Conservation (phyloP, 768 basidiomycete genomes). For the Lentinula boryana region DNA sequence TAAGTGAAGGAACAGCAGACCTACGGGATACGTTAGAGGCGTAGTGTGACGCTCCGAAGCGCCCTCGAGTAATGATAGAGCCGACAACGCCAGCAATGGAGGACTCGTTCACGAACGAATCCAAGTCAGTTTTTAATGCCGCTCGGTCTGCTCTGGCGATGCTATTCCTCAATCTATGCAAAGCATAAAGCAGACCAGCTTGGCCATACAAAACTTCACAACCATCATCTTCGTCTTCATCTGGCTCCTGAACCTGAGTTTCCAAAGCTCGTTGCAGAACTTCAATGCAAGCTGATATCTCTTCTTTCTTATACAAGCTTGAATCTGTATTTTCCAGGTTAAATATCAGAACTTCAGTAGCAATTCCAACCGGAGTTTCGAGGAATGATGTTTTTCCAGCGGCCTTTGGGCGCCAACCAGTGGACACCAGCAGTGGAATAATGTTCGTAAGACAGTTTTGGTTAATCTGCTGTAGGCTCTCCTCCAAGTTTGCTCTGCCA, state of each 20-base stretch:
- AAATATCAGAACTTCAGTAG: constrained; percentile 1
- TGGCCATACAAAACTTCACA: constrained; percentile 58
- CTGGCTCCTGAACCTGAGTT: not conserved
- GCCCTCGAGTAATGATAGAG: constrained; percentile 41
- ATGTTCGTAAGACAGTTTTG: not conserved
- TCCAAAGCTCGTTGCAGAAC: not conserved
- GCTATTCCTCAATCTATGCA: constrained; percentile 37
- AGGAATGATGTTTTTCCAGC: not conserved
- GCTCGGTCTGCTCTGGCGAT: not conserved
- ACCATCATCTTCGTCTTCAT: constrained; percentile 31
- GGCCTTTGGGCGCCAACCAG: constrained; percentile 1
- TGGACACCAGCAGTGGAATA: not conserved
- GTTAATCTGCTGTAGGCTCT: not conserved
- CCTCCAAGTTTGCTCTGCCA: not conserved
- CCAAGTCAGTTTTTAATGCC: constrained; percentile 1
- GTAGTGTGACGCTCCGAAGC: constrained; percentile 11
- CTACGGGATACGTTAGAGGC: constrained; percentile 5
- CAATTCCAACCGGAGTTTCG: constrained; percentile 6
- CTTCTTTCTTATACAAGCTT: not conserved
- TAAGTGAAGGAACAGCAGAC: constrained; percentile 32
- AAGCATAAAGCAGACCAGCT: constrained; percentile 48
- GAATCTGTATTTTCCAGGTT: not conserved
- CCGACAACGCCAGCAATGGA: constrained; percentile 31
- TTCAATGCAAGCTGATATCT: not conserved
- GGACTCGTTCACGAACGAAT: constrained; percentile 27